Percentiles rank a stretch among this genome's conserved stretches.
Conservation (phyloP, 192 early-diverging fungal genomes). For the Coemansia sp. region DNA sequence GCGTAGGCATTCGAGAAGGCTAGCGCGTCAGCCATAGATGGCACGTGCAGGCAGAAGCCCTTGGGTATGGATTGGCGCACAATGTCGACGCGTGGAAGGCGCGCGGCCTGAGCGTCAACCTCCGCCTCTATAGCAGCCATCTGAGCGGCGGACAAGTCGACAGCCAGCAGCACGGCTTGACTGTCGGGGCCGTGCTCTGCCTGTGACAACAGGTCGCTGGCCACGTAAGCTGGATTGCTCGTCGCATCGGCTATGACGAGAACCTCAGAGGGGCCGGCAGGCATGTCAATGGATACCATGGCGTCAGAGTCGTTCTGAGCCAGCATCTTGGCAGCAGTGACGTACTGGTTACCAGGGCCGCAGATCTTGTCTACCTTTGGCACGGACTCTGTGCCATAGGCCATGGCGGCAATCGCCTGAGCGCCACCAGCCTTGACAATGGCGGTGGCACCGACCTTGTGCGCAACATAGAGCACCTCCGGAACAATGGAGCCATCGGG, state of each 20-base stretch:
- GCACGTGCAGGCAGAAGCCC: conserved; percentile 72
- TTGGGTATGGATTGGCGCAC: conserved; percentile 85
- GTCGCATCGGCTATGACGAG: conserved; percentile 92
- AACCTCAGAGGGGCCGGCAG: conserved; percentile 98
- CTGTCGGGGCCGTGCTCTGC: conserved; percentile 97
- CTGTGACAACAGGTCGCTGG: conserved; percentile 92
- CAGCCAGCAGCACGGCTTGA: conserved; percentile 92
- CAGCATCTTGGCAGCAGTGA: conserved; percentile 99
- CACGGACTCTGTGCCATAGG: conserved; percentile 93
- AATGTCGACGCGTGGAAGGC: conserved; percentile 85
- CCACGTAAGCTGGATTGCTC: conserved; percentile 87
- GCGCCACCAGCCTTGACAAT: conserved; percentile 95
- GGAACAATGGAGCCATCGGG: conserved; percentile 87
- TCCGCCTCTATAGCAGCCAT: conserved; percentile 74
- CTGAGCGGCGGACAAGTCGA: conserved; percentile 65
- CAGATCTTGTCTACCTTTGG: conserved; percentile 99
- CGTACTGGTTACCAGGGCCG: conserved; percentile 99
- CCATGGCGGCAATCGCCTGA: conserved; percentile 97
- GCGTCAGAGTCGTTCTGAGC: conserved; percentile 93
- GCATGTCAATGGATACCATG: conserved; percentile 97
- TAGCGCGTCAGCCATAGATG: conserved; percentile 73
- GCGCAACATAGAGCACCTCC: conserved; percentile 97
- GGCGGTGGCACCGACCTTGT: conserved; percentile 92
- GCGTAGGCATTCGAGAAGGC: conserved; percentile 95
- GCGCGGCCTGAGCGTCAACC: conserved; percentile 77